phyloP scores from a whole-genome alignment of 2,329 filamentous ascomycete genomes.

The Colletotrichum euphorbiae region DNA sequence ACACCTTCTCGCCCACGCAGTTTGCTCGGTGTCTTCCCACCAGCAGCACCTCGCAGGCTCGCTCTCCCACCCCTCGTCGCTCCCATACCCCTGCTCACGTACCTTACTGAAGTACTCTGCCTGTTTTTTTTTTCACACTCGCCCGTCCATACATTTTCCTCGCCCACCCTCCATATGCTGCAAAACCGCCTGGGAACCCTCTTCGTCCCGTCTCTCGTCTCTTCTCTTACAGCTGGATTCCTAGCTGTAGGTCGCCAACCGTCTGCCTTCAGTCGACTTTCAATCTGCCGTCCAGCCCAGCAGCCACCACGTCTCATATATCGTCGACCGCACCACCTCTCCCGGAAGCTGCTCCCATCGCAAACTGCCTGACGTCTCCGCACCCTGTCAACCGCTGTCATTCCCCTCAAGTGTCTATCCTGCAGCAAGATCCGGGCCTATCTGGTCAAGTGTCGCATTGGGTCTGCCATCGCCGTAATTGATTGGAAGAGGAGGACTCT shows the following conservation, averaged over 20 bases:
- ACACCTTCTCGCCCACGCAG: neutral
- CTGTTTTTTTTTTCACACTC: conserved; percentile 7
- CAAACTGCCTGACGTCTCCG: conserved; percentile 12
- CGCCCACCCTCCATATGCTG: conserved; percentile 27
- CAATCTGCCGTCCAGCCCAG: conserved; percentile 21
- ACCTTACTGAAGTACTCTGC: neutral
- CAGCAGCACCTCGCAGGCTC: neutral
- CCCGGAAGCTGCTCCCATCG: neutral
- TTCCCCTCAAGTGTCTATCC: conserved; percentile 32
- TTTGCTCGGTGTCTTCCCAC: conserved; percentile 28
- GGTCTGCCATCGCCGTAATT: conserved; percentile 14
- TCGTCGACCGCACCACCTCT: conserved; percentile 30
- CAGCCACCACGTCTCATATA: conserved; percentile 31
- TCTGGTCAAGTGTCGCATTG: conserved; percentile 31
- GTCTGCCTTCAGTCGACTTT: conserved; percentile 8
- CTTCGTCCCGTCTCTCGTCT: conserved; percentile 24
- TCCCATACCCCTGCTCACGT: conserved; percentile 8
- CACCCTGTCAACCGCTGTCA: conserved; percentile 22
- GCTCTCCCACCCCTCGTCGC: conserved; percentile 2
- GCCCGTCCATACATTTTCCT: conserved; percentile 34
- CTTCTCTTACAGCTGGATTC: conserved; percentile 14
- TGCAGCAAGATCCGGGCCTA: conserved; percentile 29
- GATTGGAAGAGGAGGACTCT: conserved; percentile 38
- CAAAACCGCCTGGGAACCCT: conserved; percentile 28
- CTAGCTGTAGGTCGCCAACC: conserved; percentile 6